phyloP scores from a whole-genome alignment of 495 filamentous ascomycete species.

The Hyaloscypha finlandica region DNA sequence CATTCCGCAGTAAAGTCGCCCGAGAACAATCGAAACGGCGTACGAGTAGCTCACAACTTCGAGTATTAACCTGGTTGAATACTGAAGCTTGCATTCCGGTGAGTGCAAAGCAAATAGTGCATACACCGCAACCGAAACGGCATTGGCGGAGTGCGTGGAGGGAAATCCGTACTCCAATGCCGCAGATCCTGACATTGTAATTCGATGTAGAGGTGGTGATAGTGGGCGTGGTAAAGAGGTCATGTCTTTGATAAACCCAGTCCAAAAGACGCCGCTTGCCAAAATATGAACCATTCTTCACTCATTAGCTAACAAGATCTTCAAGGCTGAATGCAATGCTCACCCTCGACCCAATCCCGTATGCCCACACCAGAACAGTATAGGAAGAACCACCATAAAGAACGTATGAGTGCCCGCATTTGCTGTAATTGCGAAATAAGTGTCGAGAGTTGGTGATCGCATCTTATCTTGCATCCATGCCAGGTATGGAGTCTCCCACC shows the following conservation, averaged over 20 bases:
- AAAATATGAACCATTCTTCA: slow-evolving; percentile 83
- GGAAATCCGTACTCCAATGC: slow-evolving; percentile 97
- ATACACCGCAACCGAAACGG: slow-evolving; percentile 91
- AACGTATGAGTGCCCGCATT: slow-evolving; percentile 98
- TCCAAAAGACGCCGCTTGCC: slow-evolving; percentile 87
- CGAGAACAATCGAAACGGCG: slow-evolving; percentile 84
- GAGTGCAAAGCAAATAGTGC: slow-evolving; percentile 64
- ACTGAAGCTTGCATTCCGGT: slow-evolving; percentile 53
- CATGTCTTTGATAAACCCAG: slow-evolving; percentile 91
- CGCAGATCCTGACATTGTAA: slow-evolving; percentile 94
- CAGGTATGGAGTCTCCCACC: slow-evolving; percentile 94
- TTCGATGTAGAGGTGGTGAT: slow-evolving; percentile 89
- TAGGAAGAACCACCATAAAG: slow-evolving; percentile 92
- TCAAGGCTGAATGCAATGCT: slow-evolving; percentile 27
- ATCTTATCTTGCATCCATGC: slow-evolving; percentile 78
- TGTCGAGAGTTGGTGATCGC: slow-evolving; percentile 80
- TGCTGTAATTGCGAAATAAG: slow-evolving; percentile 94
- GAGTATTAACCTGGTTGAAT: slow-evolving; percentile 54
- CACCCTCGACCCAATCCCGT: slow-evolving; percentile 81
- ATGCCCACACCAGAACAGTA: slow-evolving; percentile 95
- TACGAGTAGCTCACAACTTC: slow-evolving; percentile 77
- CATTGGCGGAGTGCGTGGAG: slow-evolving; percentile 95
- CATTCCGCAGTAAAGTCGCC: slow-evolving; percentile 96
- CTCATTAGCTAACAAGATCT: slow-evolving; percentile 8
- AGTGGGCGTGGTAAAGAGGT: slow-evolving; percentile 92